Base-by-base conservation (phyloP, 2,329 filamentous ascomycete genomes). In the Fusarium goolgardi region DNA sequence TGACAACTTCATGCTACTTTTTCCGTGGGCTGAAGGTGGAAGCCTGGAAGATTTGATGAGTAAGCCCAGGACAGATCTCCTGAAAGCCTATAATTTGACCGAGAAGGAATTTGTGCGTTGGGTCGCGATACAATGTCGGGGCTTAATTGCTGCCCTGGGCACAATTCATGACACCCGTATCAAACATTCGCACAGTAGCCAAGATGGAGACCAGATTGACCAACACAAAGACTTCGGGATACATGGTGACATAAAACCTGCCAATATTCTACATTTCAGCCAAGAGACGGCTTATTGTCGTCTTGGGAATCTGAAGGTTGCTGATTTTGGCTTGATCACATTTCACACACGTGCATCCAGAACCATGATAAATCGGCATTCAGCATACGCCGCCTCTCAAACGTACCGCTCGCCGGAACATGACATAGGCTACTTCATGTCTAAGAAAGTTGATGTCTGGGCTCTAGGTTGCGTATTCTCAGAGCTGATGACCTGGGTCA, bases 401-500 rank as follows among this genome's bases (percentile, higher is more conserved):
- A n/a, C 53, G 0, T 64, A 53, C 2, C 45, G 41, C 0, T 31
- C 59, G 0, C 62, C 62, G 0, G 59, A 65, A 0, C 53, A 65
- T 1, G 49, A 35, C 1, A 27, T 34, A 0, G 6, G 21, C 0
- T 6, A 29, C 3, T 3, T 2, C 1, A 47, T 63, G 2, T 65
- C 53, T 0, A 39, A 40, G 2, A 53, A 23, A 1, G 20, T 57
- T 0, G 62, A 65, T 5, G 16, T 53, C 1, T 65, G 62, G 62
- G 62, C 62, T 1, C 9, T 64, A 1, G 61, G 61, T 0, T 64
- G 61, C 1, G 20, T 65, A 4, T 63, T 63, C 10, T 39, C 43
- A 1, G 20, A 63, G 6, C 4, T 53, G 2, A 7, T 65, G 11
- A 65, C 61, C 0, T 63, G 59, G 61, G 20, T 41, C 2, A 56